Base-by-base conservation (phyloP, 2,329 filamentous ascomycete genomes). In the Fusarium albosuccineum region DNA sequence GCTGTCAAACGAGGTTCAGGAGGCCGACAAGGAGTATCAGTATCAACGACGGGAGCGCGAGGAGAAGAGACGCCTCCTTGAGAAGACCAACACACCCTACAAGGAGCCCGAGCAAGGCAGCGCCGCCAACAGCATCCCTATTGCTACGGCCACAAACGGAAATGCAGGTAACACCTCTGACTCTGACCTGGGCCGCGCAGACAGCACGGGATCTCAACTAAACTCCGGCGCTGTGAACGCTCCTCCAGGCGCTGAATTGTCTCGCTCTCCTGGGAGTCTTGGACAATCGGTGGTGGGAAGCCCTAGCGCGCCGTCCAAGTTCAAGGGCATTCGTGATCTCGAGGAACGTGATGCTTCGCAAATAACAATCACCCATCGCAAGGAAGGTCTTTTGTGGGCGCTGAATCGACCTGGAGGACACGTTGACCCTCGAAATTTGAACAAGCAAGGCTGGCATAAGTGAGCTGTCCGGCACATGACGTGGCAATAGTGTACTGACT, bases 391-490 rank as follows among this genome's bases (percentile, higher is more conserved):
- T 9, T 80, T 99, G 8, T 99, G 96, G 96, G 94, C 97, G 27
- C 82, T 98, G 44, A 98, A 95, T 75, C 89, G 93, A 66, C 95
- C 95, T 4, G 94, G 94, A 16, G 95, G 93, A 59, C 96, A 99
- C 77, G 94, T 96, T 29, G 97, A 99, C 77, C 96, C 96, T 9
- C 93, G 96, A 71, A 94, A 93, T 16, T 84, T 99, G 71, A 98
- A 97, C 76, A 97, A 98, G 77, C 94, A 97, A 79, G 94, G 93
- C 51, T 99, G 96, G 96, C 96, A 99, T 79, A 99, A 99, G 92
- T 97, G 83, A 82, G 91, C 86, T 50, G 14, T 53, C 9, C 37
- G 34, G 16, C 17, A 9, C 22, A 4, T n/a, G 30, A 34, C 36
- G 27, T 10, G 17, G 6, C 4, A 26, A 48, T 14, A n/a, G 8